phyloP scores from a whole-genome alignment of 257 asterid genomes.

The Solanum virginianum region DNA sequence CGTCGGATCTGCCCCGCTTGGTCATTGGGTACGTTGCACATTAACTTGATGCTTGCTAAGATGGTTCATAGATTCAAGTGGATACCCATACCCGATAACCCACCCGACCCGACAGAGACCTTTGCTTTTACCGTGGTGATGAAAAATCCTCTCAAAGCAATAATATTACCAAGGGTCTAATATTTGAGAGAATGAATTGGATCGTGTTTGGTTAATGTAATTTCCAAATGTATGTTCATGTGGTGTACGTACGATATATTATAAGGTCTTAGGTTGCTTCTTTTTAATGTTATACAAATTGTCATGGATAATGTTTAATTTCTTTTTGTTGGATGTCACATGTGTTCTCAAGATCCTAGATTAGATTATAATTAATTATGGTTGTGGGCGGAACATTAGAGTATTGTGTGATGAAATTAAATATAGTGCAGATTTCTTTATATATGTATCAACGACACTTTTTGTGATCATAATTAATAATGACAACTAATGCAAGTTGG shows the following conservation, averaged over 20 bases:
- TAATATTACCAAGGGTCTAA: conserved; percentile 50
- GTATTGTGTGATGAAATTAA: not conserved
- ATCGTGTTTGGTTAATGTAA: not conserved
- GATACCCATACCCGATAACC: conserved; percentile 67
- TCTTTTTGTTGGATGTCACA: not conserved
- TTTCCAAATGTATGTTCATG: not conserved
- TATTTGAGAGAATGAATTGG: conserved; percentile 14
- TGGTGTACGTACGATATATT: not conserved
- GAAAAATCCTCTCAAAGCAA: conserved; percentile 86
- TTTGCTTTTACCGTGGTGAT: conserved; percentile 84
- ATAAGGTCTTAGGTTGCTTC: not conserved
- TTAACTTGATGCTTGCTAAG: conserved; percentile 50
- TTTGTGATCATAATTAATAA: not conserved
- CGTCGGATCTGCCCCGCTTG: conserved; percentile 95
- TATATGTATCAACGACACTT: not conserved
- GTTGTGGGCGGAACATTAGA: not conserved
- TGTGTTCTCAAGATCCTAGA: not conserved
- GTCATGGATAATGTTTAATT: not conserved
- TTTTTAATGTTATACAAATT: not conserved
- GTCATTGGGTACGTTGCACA: conserved; percentile 70
- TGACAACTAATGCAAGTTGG: not conserved
- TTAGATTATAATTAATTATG: not conserved
- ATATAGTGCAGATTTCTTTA: not conserved
- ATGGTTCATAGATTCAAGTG: conserved; percentile 86
- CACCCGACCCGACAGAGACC: conserved; percentile 84